phyloP scores from a whole-genome alignment of 176 grass and related monocot genomes.

The Musa acuminata region DNA sequence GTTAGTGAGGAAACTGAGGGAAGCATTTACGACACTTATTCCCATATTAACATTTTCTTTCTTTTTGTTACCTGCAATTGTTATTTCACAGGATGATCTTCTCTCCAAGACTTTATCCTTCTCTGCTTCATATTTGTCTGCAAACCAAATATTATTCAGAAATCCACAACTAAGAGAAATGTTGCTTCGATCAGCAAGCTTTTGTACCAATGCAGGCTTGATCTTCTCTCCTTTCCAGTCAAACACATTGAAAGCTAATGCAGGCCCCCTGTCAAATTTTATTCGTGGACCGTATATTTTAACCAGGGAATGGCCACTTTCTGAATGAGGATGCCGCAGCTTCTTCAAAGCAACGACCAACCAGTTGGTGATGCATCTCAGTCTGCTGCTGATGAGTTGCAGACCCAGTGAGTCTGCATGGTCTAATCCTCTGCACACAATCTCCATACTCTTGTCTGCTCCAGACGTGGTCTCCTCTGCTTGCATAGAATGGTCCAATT shows the following conservation, averaged over 20 bases:
- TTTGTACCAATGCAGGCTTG: conserved; percentile 64
- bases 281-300: conserved; percentile 61
- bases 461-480: not conserved
- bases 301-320: conserved; percentile 45
- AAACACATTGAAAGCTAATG: conserved; percentile 88
- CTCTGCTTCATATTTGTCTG: conserved; percentile 45
- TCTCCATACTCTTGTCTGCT: conserved; percentile 24
- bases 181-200: conserved; percentile 75
- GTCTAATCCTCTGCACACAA: conserved; percentile 74
- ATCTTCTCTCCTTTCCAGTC: conserved; percentile 82
- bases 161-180: conserved; percentile 76
- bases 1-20: conserved; percentile 70
- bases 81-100: not conserved
- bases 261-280: conserved; percentile 69
- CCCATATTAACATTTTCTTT: conserved; percentile 34
- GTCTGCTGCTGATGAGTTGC: conserved; percentile 50
- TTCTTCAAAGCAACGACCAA: conserved; percentile 66
- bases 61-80: conserved; percentile 6
- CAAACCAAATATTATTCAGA: conserved; percentile 64
- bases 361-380: conserved; percentile 88
- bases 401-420: conserved; percentile 72
- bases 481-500: not conserved
- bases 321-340: conserved; percentile 52
- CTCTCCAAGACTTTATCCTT: conserved; percentile 38
- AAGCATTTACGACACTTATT: conserved; percentile 66